Evolutionary conservation across 2,329 filamentous ascomycete genomes (phyloP).

Genomic region (Monilinia fructicola): DNA sequence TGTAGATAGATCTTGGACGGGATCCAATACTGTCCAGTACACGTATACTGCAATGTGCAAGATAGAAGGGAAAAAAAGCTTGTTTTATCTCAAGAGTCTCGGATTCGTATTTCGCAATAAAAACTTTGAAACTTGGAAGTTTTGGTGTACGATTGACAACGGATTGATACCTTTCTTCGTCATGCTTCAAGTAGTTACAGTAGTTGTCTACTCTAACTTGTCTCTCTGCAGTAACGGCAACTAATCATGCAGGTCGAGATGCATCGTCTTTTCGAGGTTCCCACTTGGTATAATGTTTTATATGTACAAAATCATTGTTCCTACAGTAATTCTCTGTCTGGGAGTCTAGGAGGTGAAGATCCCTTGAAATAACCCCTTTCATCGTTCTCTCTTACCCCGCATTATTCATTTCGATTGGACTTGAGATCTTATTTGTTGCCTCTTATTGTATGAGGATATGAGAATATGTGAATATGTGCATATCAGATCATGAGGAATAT

Average conservation of each 20-base stretch:
- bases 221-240: not conserved
- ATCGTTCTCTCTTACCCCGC: constrained; percentile 6
- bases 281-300: constrained; percentile 10
- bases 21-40: too few relatives aligned
- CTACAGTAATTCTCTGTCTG: not conserved
- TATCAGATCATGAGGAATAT: too few relatives aligned
- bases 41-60: too few relatives aligned
- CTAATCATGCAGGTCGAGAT: constrained; percentile 18
- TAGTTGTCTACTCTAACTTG: not conserved
- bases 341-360: not conserved
- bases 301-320: constrained; percentile 14
- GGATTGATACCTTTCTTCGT: constrained; percentile 16
- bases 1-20: not conserved
- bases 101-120: not conserved
- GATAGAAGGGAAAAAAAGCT: constrained; percentile 11
- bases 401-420: not conserved
- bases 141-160: not conserved
- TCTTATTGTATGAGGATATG: not conserved
- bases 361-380: not conserved
- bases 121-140: not conserved
- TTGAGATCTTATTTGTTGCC: not conserved
- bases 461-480: too few relatives aligned
- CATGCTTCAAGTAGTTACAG: constrained; percentile 8
- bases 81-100: not conserved
- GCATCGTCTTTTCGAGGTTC: not conserved